phyloP scores from a whole-genome alignment of 1,139 yeast species.

The Geotrichum reessii region DNA sequence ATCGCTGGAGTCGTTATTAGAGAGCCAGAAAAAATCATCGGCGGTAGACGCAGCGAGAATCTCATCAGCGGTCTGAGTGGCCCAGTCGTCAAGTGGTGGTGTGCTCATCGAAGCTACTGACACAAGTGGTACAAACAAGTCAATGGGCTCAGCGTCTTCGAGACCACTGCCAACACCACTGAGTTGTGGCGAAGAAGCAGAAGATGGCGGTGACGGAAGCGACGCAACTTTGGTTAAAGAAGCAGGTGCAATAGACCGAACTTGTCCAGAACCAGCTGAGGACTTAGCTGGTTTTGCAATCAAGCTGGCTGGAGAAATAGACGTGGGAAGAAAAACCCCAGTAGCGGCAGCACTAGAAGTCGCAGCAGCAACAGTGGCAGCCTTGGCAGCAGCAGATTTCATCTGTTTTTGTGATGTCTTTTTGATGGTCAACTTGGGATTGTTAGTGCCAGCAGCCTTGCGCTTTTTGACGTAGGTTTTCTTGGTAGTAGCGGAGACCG shows the following conservation, averaged over 20 bases:
- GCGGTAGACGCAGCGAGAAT: conserved; percentile 12
- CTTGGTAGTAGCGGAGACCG: not conserved
- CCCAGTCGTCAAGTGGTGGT: conserved; percentile 14
- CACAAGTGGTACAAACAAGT: not conserved
- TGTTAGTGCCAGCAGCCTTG: not conserved
- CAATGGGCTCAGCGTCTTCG: not conserved
- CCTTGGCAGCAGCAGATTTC: not conserved
- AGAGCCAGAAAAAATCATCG: conserved; percentile 16
- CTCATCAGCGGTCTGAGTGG: conserved; percentile 13
- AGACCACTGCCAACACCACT: not conserved
- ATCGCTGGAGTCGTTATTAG: conserved; percentile 1
- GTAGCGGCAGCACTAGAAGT: not conserved
- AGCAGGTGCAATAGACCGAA: not conserved
- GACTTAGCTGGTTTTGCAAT: conserved; percentile 14
- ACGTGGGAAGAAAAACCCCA: conserved; percentile 5
- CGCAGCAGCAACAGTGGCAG: not conserved
- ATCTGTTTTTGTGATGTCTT: conserved; percentile 4
- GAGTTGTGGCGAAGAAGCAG: conserved; percentile 7
- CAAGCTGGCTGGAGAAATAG: conserved; percentile 15
- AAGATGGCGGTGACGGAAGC: conserved; percentile 10
- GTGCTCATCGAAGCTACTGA: not conserved
- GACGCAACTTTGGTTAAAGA: conserved; percentile 7
- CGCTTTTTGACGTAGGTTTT: not conserved
- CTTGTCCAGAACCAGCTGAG: conserved; percentile 11
- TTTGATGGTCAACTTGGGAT: not conserved